Evolutionary conservation across 371 early-diverging fungal genomes (phyloP).

Genomic region (Sporodiniella umbellata): DNA sequence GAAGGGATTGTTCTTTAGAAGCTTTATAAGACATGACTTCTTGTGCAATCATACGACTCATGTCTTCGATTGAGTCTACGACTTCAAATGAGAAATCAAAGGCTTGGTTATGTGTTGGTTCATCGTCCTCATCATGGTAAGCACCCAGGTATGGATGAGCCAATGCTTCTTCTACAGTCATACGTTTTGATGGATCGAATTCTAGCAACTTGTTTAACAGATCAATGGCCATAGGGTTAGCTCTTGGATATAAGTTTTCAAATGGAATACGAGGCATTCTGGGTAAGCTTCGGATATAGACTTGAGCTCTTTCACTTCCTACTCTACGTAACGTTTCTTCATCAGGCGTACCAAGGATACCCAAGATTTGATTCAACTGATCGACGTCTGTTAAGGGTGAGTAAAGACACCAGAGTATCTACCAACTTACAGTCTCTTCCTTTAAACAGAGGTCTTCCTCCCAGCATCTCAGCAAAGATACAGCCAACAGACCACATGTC

Average conservation of each 20-base stretch:
- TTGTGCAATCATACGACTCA: constrained; percentile 90
- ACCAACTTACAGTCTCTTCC: constrained; percentile 79
- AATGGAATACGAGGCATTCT: constrained; percentile 88
- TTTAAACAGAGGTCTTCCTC: constrained; percentile 85
- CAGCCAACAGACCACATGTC: constrained; percentile 99
- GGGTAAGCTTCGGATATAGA: constrained; percentile 91
- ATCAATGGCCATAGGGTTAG: constrained; percentile 73
- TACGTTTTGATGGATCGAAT: constrained; percentile 80
- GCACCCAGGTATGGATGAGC: constrained; percentile 76
- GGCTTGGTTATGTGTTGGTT: constrained; percentile 61
- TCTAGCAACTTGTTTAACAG: constrained; percentile 74
- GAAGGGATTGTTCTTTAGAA: constrained; percentile 25
- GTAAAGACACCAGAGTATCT: not conserved
- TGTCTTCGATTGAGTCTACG: constrained; percentile 80
- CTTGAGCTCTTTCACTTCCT: constrained; percentile 86
- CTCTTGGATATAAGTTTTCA: constrained; percentile 73
- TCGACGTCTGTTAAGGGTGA: constrained; percentile 70
- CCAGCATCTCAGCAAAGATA: constrained; percentile 95
- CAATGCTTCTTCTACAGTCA: constrained; percentile 80
- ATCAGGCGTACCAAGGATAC: constrained; percentile 96
- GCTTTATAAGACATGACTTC: constrained; percentile 77
- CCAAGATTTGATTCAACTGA: constrained; percentile 97
- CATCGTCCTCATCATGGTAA: constrained; percentile 78
- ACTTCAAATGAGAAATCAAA: constrained; percentile 96
- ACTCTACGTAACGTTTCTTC: constrained; percentile 88